Conservation (phyloP, 2,329 filamentous ascomycete genomes). For the Colletotrichum sp. region DNA sequence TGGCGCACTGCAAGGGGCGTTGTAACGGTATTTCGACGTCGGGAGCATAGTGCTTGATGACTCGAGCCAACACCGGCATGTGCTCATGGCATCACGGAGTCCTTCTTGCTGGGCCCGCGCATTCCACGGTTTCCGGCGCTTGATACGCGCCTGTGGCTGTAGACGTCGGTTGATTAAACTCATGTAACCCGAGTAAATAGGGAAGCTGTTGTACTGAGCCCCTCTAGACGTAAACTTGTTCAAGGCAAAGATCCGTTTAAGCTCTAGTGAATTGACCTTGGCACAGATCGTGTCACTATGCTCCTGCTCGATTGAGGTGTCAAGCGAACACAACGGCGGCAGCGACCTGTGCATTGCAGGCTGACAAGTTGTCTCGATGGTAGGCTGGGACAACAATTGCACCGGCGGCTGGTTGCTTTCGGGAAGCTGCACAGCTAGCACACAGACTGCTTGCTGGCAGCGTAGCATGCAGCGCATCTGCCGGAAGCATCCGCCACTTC, state of each 20-base stretch:
- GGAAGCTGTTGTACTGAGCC: neutral
- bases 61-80: neutral
- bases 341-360: neutral
- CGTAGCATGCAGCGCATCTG: neutral
- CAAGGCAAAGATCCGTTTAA: neutral
- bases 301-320: slow-evolving; percentile 6
- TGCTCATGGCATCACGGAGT: neutral
- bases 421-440: neutral
- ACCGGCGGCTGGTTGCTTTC: neutral
- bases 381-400: neutral
- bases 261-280: neutral
- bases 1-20: neutral
- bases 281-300: neutral
- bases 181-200: neutral
- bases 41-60: neutral
- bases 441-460: neutral
- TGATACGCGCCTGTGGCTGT: neutral
- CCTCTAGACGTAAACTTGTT: neutral
- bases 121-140: neutral
- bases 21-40: neutral
- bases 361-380: neutral
- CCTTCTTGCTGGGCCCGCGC: neutral
- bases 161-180: neutral
- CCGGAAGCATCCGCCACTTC: neutral
- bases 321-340: neutral